A percentile compares a stretch with the other conserved stretches of the same genome.
These are phyloP conservation scores for Pyrus communis DNA, from an alignment of 306 rosid genomes.

Conservation along the genomic window DNA sequence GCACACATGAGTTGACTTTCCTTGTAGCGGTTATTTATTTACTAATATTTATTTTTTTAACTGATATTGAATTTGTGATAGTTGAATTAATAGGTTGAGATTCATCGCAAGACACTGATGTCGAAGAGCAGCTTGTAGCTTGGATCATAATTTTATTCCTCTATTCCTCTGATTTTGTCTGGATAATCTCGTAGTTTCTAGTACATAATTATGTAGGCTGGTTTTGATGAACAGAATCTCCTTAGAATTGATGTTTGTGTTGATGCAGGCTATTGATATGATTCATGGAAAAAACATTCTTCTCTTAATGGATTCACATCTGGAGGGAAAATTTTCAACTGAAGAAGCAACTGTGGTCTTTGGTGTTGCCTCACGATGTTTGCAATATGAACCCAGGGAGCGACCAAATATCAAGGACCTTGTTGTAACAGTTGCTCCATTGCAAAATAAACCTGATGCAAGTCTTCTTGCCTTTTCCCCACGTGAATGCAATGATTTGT, in stretches of 20 bases:
- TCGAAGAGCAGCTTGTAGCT: not conserved
- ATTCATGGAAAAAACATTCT: conserved; percentile 63
- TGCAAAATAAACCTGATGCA: conserved; percentile 64
- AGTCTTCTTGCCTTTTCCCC: conserved; percentile 2
- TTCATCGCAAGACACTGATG: not conserved
- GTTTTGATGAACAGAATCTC: not conserved
- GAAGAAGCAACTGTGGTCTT: conserved; percentile 76
- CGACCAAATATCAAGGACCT: conserved; percentile 61
- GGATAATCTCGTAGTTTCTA: not conserved
- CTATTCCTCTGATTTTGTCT: not conserved
- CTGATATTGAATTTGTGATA: not conserved
- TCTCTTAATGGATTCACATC: conserved; percentile 77
- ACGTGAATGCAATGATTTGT: not conserved
- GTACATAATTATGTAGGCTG: not conserved
- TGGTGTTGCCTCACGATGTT: conserved; percentile 65
- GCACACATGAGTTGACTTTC: not conserved
- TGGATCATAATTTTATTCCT: not conserved
- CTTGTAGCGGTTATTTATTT: not conserved
- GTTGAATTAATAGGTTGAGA: not conserved
- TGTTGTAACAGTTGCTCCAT: conserved; percentile 43
- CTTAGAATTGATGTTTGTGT: conserved; percentile 3
- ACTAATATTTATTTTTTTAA: not conserved
- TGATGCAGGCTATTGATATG: conserved; percentile 70
- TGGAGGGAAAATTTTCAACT: conserved; percentile 71
- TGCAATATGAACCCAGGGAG: conserved; percentile 72